Evolutionary conservation across 2,329 filamentous ascomycete species (phyloP).

Genomic region (Exserohilum rostratum): DNA sequence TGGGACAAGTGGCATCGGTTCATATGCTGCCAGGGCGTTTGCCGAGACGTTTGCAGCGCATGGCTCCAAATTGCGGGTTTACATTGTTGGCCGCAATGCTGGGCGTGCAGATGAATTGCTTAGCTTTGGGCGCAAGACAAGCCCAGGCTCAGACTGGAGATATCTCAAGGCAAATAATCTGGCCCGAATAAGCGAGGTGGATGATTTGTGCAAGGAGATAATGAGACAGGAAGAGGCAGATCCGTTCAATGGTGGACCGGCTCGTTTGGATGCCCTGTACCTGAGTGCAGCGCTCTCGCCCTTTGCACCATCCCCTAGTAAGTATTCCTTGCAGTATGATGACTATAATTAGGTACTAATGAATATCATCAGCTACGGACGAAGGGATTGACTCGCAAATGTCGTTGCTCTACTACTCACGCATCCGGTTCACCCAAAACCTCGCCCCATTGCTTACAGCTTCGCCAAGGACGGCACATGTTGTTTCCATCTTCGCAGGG

Average conservation of each 20-base stretch:
- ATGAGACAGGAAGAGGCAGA: constrained; percentile 26
- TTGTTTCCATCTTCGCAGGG: constrained; percentile 47
- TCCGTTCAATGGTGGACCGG: constrained; percentile 22
- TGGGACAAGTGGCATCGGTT: constrained; percentile 36
- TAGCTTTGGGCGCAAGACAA: constrained; percentile 31
- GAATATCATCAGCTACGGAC: constrained; percentile 36
- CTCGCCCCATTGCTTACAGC: constrained; percentile 45
- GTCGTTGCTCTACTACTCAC: constrained; percentile 45
- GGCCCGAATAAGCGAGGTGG: constrained; percentile 44
- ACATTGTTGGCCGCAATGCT: constrained; percentile 52
- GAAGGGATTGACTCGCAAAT: constrained; percentile 48
- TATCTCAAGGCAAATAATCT: constrained; percentile 44
- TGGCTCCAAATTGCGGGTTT: constrained; percentile 44
- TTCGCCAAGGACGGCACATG: constrained; percentile 25
- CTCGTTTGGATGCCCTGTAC: constrained; percentile 46
- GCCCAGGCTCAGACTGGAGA: constrained; percentile 40
- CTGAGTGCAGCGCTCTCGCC: constrained; percentile 37
- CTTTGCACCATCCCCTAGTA: constrained; percentile 55
- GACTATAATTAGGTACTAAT: constrained; percentile 48
- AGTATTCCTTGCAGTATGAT: neutral
- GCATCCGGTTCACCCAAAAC: constrained; percentile 48
- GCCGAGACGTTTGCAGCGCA: constrained; percentile 23
- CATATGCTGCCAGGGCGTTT: constrained; percentile 27
- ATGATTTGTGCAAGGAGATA: constrained; percentile 40
- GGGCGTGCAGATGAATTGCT: constrained; percentile 35